Conservation (phyloP, 2,329 filamentous ascomycete species). For the Arthrobotrys sphaeroides region DNA sequence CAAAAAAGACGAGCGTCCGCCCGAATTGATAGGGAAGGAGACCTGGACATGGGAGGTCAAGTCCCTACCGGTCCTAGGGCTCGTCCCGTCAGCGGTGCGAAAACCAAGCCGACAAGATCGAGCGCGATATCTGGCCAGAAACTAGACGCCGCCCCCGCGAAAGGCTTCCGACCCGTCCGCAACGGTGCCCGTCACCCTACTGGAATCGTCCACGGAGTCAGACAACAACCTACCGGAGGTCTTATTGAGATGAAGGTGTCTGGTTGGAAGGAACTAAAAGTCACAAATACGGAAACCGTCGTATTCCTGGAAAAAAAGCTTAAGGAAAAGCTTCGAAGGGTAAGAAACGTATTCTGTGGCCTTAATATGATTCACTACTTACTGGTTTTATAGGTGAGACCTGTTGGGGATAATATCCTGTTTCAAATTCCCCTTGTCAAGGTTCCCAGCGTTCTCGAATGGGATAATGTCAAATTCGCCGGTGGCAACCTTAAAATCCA, state of each 20-base stretch:
- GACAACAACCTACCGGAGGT: slow-evolving; percentile 66
- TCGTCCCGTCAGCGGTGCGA: slow-evolving; percentile 32
- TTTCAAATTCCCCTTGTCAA: slow-evolving; percentile 74
- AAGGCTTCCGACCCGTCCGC: slow-evolving; percentile 31
- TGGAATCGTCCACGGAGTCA: slow-evolving; percentile 77
- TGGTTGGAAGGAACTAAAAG: slow-evolving; percentile 57
- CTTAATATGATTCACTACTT: slow-evolving; percentile 59
- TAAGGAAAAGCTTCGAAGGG: slow-evolving; percentile 75
- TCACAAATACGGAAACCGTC: slow-evolving; percentile 56
- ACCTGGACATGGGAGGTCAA: slow-evolving; percentile 49
- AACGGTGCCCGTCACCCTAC: slow-evolving; percentile 29
- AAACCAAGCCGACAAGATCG: slow-evolving; percentile 11
- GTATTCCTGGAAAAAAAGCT: slow-evolving; percentile 57
- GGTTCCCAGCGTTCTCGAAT: slow-evolving; percentile 71
- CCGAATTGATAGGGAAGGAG: slow-evolving; percentile 41
- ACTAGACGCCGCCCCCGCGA: slow-evolving; percentile 26
- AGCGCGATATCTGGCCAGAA: slow-evolving; percentile 25
- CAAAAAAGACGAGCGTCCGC: slow-evolving; percentile 34
- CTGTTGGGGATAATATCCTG: slow-evolving; percentile 75
- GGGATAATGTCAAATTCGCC: slow-evolving; percentile 76
- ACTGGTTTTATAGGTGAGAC: slow-evolving; percentile 71
- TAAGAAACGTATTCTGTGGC: slow-evolving; percentile 66
- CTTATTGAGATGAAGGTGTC: slow-evolving; percentile 57
- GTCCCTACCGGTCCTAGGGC: slow-evolving; percentile 32
- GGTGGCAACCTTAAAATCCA: slow-evolving; percentile 68